These are phyloP conservation scores for Durotheca rogersii DNA, from an alignment of 495 filamentous ascomycete species.

Conservation along the genomic window DNA sequence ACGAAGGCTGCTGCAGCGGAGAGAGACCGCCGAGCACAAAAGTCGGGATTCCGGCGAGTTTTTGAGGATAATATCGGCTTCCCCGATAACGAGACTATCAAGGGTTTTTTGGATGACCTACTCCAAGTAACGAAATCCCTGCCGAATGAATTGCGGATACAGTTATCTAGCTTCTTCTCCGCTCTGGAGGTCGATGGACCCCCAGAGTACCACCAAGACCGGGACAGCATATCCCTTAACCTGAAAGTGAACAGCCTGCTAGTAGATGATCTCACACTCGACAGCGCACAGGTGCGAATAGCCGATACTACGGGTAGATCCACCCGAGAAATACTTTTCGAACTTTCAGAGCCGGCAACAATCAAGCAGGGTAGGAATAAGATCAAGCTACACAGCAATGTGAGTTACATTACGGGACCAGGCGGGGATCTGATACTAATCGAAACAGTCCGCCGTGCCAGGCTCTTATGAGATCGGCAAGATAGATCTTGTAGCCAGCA, in stretches of 20 bases:
- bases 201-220: constrained; percentile 66
- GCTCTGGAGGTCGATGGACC: constrained; percentile 67
- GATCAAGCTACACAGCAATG: constrained; percentile 52
- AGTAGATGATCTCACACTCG: constrained; percentile 65
- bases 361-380: constrained; percentile 58
- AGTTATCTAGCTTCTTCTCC: constrained; percentile 71
- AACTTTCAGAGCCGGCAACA: constrained; percentile 43
- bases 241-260: constrained; percentile 72
- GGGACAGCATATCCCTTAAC: constrained; percentile 75
- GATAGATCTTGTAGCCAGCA: constrained; percentile 65
- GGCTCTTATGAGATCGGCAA: constrained; percentile 77
- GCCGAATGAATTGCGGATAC: constrained; percentile 63
- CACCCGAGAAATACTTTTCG: constrained; percentile 65
- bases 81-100: constrained; percentile 57
- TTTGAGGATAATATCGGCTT: constrained; percentile 39
- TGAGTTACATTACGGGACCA: no score
- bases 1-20: constrained; percentile 67
- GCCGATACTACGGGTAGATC: constrained; percentile 49
- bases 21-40: constrained; percentile 47
- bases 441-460: constrained; percentile 55
- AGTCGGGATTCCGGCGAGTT: constrained; percentile 35
- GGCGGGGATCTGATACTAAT: neutral
- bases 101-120: constrained; percentile 65
- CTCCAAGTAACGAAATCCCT: constrained; percentile 62
- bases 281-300: constrained; percentile 66